Evolutionary conservation across 495 filamentous ascomycete genomes (phyloP).

Genomic region (Daldinia caldariorum): DNA sequence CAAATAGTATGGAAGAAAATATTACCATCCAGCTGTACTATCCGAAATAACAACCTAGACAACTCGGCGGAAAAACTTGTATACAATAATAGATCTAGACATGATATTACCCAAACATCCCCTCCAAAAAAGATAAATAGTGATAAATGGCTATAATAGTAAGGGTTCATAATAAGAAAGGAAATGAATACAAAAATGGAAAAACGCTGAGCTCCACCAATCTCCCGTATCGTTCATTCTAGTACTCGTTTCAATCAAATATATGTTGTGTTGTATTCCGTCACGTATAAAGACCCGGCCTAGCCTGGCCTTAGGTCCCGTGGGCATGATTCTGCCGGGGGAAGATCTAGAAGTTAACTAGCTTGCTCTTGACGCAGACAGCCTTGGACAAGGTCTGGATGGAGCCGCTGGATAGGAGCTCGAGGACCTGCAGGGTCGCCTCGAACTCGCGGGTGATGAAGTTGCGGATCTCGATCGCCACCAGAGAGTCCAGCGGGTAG

Average conservation of each 20-base stretch:
- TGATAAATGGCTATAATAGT: neutral
- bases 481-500: conserved; percentile 64
- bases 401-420: conserved; percentile 60
- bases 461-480: conserved; percentile 64
- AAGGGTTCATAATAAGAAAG: neutral
- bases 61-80: conserved; percentile 25
- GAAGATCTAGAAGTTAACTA: conserved; percentile 47
- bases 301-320: too few species aligned
- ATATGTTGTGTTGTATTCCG: too few species aligned
- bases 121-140: neutral
- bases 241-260: conserved; percentile 8
- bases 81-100: conserved; percentile 28
- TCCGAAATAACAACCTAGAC: conserved; percentile 9
- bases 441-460: conserved; percentile 62
- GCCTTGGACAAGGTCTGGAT: conserved; percentile 60
- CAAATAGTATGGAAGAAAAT: conserved; percentile 31
- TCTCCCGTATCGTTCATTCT: neutral
- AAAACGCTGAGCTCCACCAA: neutral
- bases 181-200: conserved; percentile 1
- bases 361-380: conserved; percentile 62
- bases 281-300: too few species aligned
- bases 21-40: conserved; percentile 26
- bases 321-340: too few species aligned
- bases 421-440: conserved; percentile 64
- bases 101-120: neutral